phyloP scores from a whole-genome alignment of 352 stramenopile genomes.

The Phytophthora fragariaefolia region DNA sequence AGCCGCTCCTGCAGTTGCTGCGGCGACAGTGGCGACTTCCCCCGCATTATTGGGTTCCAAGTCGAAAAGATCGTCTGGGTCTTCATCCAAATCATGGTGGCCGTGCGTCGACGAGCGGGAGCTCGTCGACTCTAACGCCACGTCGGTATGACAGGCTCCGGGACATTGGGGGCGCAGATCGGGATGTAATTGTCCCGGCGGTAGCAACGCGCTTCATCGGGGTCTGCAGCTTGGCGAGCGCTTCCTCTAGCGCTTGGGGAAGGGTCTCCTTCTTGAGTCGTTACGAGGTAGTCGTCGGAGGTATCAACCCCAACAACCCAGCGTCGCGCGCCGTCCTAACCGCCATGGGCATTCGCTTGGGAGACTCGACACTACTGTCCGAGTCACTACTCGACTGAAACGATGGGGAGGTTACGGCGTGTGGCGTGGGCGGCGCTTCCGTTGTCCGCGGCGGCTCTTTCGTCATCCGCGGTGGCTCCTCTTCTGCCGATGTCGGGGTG shows the following conservation, averaged over 20 bases:
- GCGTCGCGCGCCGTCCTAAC: too few relatives aligned
- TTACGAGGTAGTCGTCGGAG: too few relatives aligned
- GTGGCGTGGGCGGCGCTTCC: too few relatives aligned
- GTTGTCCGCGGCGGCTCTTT: too few relatives aligned
- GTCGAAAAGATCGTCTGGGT: slow-evolving; percentile 12
- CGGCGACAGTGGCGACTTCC: not conserved
- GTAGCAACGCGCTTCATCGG: not conserved
- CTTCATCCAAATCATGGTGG: not conserved
- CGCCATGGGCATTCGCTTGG: slow-evolving; percentile 6
- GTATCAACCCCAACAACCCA: too few relatives aligned
- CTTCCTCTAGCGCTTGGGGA: too few relatives aligned
- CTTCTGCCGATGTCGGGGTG: too few relatives aligned
- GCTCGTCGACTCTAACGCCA: slow-evolving; percentile 10
- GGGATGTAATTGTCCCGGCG: too few relatives aligned
- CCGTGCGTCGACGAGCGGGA: not conserved
- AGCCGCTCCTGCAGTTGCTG: not conserved
- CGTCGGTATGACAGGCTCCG: too few relatives aligned
- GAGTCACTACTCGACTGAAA: not conserved
- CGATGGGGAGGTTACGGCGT: not conserved
- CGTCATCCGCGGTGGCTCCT: too few relatives aligned
- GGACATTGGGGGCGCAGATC: too few relatives aligned
- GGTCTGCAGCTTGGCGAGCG: not conserved
- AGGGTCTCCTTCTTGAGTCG: not conserved
- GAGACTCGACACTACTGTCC: slow-evolving; percentile 8
- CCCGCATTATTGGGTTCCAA: not conserved